Conservation (phyloP, 805 yeast genomes). For the Yarrowia sp. region DNA sequence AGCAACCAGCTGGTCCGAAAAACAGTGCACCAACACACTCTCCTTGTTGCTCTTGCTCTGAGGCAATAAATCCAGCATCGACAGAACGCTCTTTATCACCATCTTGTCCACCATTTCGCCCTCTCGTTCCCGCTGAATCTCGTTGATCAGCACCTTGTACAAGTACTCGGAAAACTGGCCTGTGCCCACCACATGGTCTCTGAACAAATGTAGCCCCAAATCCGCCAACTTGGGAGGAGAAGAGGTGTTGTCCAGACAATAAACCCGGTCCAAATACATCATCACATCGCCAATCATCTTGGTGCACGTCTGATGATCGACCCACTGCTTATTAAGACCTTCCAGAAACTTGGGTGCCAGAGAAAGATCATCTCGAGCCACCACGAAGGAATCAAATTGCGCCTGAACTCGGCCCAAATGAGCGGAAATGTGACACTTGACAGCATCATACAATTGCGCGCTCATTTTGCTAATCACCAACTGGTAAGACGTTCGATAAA, state of each 20-base stretch:
- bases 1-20: slow-evolving; percentile 62
- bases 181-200: slow-evolving; percentile 54
- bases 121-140: slow-evolving; percentile 55
- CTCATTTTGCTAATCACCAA: slow-evolving; percentile 71
- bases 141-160: slow-evolving; percentile 49
- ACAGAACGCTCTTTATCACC: slow-evolving; percentile 57
- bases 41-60: slow-evolving; percentile 43
- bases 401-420: slow-evolving; percentile 36
- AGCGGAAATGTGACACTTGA: slow-evolving; percentile 46
- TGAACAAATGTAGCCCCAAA: slow-evolving; percentile 65
- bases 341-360: slow-evolving; percentile 35
- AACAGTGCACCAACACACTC: slow-evolving; percentile 57
- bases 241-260: slow-evolving; percentile 62
- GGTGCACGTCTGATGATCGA: slow-evolving; percentile 67
- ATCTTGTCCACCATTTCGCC: slow-evolving; percentile 56
- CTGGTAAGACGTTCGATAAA: slow-evolving; percentile 75
- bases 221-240: slow-evolving; percentile 58
- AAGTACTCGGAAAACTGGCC: slow-evolving; percentile 52
- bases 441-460: slow-evolving; percentile 59
- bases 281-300: slow-evolving; percentile 77
- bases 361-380: neutral
- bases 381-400: neutral
- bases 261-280: slow-evolving; percentile 83
- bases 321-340: slow-evolving; percentile 53
- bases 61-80: slow-evolving; percentile 61